Evolutionary conservation across 768 basidiomycete species (phyloP).

Genomic region (Heimioporus sp.): DNA sequence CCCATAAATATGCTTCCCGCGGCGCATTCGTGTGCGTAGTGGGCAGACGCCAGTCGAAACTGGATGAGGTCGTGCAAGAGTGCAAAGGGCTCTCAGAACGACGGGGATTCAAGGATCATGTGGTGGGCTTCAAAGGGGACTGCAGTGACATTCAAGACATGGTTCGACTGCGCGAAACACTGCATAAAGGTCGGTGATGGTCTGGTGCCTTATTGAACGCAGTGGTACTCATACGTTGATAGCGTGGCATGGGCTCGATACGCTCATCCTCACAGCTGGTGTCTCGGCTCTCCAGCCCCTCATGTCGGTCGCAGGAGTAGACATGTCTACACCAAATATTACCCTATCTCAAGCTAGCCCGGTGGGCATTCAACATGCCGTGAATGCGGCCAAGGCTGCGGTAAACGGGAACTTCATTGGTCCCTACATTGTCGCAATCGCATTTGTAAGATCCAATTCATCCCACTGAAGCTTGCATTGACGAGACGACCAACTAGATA

Average conservation of each 20-base stretch:
- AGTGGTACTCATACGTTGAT: neutral
- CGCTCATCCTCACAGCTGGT: constrained; percentile 77
- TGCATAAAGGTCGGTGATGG: constrained; percentile 49
- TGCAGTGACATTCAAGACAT: constrained; percentile 67
- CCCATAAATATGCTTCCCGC: constrained; percentile 66
- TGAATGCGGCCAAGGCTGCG: constrained; percentile 56
- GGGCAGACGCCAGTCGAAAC: constrained; percentile 54
- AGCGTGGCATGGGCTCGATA: constrained; percentile 87
- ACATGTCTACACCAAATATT: constrained; percentile 29
- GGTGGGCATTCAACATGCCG: constrained; percentile 58
- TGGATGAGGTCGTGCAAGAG: constrained; percentile 61
- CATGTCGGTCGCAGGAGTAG: constrained; percentile 63
- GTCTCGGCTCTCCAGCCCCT: constrained; percentile 80
- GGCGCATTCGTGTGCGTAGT: constrained; percentile 77
- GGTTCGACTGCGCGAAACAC: constrained; percentile 48
- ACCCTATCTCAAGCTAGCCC: constrained; percentile 38
- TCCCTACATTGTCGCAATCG: constrained; percentile 64
- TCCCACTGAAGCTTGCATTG: neutral
- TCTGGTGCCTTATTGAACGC: neutral
- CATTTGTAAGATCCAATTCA: constrained; percentile 55
- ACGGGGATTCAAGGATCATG: constrained; percentile 22
- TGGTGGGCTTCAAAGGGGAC: constrained; percentile 60
- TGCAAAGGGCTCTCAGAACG: constrained; percentile 38
- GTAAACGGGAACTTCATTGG: constrained; percentile 66
- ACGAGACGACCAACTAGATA: constrained; percentile 45